Evolutionary conservation across 768 basidiomycete species (phyloP).

Genomic region (Galerina sulciceps): DNA sequence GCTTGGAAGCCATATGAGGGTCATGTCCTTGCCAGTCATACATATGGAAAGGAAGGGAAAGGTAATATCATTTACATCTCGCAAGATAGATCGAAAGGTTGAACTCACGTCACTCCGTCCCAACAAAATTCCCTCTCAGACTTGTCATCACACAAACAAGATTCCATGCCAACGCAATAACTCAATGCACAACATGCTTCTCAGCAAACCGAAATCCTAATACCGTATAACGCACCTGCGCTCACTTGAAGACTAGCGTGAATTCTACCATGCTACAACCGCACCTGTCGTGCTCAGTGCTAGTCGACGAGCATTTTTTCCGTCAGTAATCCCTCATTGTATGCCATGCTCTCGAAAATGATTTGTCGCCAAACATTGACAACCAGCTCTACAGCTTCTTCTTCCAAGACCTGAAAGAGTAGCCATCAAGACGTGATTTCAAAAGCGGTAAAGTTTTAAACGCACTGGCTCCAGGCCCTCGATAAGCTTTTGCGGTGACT

Average conservation of each 20-base stretch:
- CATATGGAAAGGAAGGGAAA: constrained; percentile 23
- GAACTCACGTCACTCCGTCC: constrained; percentile 55
- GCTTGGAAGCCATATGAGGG: constrained; percentile 1
- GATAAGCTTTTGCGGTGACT: constrained; percentile 80
- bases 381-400: constrained; percentile 84
- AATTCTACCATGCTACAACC: constrained; percentile 24
- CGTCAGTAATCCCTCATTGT: constrained; percentile 86
- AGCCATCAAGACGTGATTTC: not conserved
- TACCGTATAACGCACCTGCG: constrained; percentile 70
- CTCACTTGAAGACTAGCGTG: constrained; percentile 36
- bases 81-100: constrained; percentile 48
- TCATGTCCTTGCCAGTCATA: constrained; percentile 15
- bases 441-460: constrained; percentile 18
- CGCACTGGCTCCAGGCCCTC: constrained; percentile 92
- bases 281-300: constrained; percentile 22
- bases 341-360: constrained; percentile 95
- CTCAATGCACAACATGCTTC: constrained; percentile 39
- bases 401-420: constrained; percentile 77
- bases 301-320: constrained; percentile 84
- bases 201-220: constrained; percentile 48
- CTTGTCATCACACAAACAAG: constrained; percentile 22
- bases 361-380: constrained; percentile 87
- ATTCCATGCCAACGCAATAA: constrained; percentile 26
- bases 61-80: constrained; percentile 52
- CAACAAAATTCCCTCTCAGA: constrained; percentile 23